Evolutionary conservation across 2,329 filamentous ascomycete genomes (phyloP).

Genomic region (Xylaria sp.): DNA sequence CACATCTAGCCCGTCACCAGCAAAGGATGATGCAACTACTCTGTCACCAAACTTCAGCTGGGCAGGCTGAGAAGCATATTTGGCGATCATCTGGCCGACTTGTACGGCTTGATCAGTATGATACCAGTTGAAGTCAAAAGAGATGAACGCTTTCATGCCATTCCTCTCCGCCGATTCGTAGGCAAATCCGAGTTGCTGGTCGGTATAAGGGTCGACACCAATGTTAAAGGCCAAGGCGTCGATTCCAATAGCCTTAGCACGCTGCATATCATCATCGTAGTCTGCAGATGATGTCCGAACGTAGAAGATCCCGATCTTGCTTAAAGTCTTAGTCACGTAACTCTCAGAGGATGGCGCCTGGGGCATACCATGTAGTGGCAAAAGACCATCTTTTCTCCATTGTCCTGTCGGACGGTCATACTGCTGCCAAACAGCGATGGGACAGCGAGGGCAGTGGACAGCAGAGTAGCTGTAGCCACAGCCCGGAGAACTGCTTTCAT

Average conservation of each 20-base stretch:
- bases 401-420: conserved; percentile 18
- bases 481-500: conserved; percentile 20
- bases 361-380: conserved; percentile 32
- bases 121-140: conserved; percentile 67
- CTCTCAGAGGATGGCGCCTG: no score
- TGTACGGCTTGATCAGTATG: conserved; percentile 50
- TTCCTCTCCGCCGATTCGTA: conserved; percentile 61
- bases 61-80: conserved; percentile 57
- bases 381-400: conserved; percentile 28
- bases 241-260: conserved; percentile 55
- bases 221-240: conserved; percentile 59
- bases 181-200: conserved; percentile 60
- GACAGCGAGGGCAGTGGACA: conserved; percentile 12
- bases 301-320: conserved; percentile 58
- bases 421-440: conserved; percentile 15
- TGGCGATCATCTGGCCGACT: conserved; percentile 58
- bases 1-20: conserved; percentile 60
- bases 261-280: conserved; percentile 61
- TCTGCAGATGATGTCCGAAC: conserved; percentile 56
- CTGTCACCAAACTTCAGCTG: conserved; percentile 63
- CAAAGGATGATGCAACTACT: conserved; percentile 66
- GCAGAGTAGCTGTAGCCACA: conserved; percentile 16
- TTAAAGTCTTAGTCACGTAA: conserved; percentile 1
- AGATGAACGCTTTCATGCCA: conserved; percentile 66
- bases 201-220: conserved; percentile 57